Evolutionary conservation across 1,139 yeast genomes (phyloP).

Genomic region (Sugiyamaella neomexicana): DNA sequence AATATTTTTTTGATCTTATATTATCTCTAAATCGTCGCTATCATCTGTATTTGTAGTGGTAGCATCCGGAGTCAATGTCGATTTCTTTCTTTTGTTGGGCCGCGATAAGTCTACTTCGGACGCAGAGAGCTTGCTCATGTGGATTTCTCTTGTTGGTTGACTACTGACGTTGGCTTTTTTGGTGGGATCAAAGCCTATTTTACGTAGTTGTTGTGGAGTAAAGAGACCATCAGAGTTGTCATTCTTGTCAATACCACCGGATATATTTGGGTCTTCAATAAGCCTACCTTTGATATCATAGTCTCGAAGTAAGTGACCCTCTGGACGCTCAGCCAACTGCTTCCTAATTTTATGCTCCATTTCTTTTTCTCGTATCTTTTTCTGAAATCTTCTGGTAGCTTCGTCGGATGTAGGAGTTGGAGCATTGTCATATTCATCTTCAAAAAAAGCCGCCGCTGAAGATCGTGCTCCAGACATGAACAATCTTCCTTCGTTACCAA

Average conservation of each 20-base stretch:
- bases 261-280: slow-evolving; percentile 36
- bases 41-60: slow-evolving; percentile 14
- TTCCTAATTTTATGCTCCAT: slow-evolving; percentile 33
- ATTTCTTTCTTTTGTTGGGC: slow-evolving; percentile 16
- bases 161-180: slow-evolving; percentile 15
- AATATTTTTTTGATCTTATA: neutral
- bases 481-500: slow-evolving; percentile 29
- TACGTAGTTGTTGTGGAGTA: slow-evolving; percentile 36
- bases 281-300: slow-evolving; percentile 32
- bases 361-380: slow-evolving; percentile 23
- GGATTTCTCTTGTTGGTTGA: neutral
- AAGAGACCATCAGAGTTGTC: slow-evolving; percentile 27
- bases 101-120: slow-evolving; percentile 19
- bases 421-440: slow-evolving; percentile 27
- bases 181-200: slow-evolving; percentile 41
- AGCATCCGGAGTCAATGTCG: neutral
- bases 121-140: slow-evolving; percentile 18
- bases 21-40: slow-evolving; percentile 44
- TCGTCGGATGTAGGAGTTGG: slow-evolving; percentile 16
- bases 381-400: slow-evolving; percentile 13
- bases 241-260: slow-evolving; percentile 1
- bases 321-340: slow-evolving; percentile 36
- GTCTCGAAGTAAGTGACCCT: slow-evolving; percentile 35
- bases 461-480: slow-evolving; percentile 22
- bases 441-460: slow-evolving; percentile 23